Conservation (phyloP, 148 eudicot species). For the Spergularia marina region DNA sequence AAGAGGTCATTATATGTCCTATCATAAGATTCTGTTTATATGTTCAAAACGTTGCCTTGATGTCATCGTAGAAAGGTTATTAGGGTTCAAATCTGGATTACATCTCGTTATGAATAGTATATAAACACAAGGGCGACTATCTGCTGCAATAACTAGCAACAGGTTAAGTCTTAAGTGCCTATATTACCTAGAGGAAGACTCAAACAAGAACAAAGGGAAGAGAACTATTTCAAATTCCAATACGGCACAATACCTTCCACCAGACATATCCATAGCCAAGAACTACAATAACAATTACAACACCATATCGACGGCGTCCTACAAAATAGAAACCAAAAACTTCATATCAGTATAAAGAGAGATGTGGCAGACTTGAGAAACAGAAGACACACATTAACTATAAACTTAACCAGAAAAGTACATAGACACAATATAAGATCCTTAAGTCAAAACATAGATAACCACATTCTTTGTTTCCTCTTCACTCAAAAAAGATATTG, state of each 20-base stretch:
- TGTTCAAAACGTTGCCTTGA: no score
- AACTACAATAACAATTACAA: constrained; percentile 53
- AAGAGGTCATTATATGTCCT: no score
- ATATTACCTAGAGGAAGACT: neutral
- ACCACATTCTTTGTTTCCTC: no score
- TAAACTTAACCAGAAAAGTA: neutral
- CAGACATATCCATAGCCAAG: constrained; percentile 79
- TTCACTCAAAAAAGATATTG: no score
- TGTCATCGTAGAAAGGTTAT: no score
- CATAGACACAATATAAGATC: neutral
- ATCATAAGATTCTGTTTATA: no score
- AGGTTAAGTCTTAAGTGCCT: neutral
- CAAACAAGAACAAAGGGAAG: neutral
- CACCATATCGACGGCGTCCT: constrained; percentile 71
- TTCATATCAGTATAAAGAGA: constrained; percentile 1
- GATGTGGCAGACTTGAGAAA: neutral
- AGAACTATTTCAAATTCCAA: neutral
- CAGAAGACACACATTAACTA: neutral
- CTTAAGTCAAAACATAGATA: no score
- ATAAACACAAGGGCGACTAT: neutral
- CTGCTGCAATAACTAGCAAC: neutral
- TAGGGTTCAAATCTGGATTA: neutral
- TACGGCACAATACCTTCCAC: constrained; percentile 85
- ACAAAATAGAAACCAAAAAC: constrained; percentile 23
- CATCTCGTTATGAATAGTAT: neutral